Percentiles rank a stretch among this genome's conserved stretches.
phyloP scores from a whole-genome alignment of 371 early-diverging fungal species.

The Apophysomyces trapeziformis region DNA sequence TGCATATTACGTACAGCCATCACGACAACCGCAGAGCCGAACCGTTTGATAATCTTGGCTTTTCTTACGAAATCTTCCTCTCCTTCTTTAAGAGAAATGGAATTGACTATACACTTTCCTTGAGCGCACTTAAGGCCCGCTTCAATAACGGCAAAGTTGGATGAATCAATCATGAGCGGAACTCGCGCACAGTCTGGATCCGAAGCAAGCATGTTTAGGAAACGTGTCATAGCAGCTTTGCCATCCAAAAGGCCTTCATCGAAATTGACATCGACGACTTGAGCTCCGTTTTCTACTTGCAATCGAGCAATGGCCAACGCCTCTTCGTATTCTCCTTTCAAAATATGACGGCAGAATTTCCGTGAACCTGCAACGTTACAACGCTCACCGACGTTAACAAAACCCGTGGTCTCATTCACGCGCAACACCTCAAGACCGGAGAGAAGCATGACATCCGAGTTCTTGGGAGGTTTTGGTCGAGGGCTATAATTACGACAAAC shows the following conservation, averaged over 20 bases:
- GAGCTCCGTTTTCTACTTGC: slow-evolving; percentile 94
- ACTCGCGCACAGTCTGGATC: slow-evolving; percentile 90
- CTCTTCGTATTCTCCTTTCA: slow-evolving; percentile 91
- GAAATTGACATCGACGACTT: slow-evolving; percentile 93
- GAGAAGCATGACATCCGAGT: slow-evolving; percentile 73
- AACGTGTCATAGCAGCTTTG: slow-evolving; percentile 88
- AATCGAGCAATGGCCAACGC: slow-evolving; percentile 90
- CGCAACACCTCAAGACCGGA: slow-evolving; percentile 86
- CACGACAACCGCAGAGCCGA: slow-evolving; percentile 95
- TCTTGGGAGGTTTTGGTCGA: slow-evolving; percentile 68
- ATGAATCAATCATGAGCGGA: slow-evolving; percentile 94
- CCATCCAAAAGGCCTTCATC: slow-evolving; percentile 96
- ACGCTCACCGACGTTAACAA: slow-evolving; percentile 94
- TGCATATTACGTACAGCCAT: slow-evolving; percentile 76
- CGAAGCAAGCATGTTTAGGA: slow-evolving; percentile 90
- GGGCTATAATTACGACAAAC: slow-evolving; percentile 75
- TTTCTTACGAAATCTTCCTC: slow-evolving; percentile 90
- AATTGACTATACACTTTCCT: slow-evolving; percentile 96
- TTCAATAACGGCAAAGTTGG: slow-evolving; percentile 95
- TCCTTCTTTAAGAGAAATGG: slow-evolving; percentile 93
- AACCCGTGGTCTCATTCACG: slow-evolving; percentile 80
- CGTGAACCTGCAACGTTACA: slow-evolving; percentile 96
- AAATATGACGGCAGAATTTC: slow-evolving; percentile 89
- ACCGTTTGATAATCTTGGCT: slow-evolving; percentile 84
- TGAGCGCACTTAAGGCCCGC: slow-evolving; percentile 94